phyloP scores from a whole-genome alignment of 2,329 filamentous ascomycete genomes.

The Stachybotrys echinatus region DNA sequence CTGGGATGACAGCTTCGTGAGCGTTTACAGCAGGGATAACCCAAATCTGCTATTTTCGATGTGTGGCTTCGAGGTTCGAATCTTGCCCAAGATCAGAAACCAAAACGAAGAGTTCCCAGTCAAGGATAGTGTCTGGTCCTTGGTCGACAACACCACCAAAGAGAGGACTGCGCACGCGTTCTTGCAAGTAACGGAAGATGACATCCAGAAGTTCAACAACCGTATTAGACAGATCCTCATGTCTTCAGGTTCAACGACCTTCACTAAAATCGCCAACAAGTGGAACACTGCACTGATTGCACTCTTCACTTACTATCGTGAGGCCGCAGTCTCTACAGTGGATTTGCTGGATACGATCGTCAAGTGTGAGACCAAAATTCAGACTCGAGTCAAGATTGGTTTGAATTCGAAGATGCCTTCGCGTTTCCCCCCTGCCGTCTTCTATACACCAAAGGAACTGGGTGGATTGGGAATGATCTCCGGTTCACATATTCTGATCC shows the following conservation, averaged over 20 bases:
- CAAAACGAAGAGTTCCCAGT: conserved; percentile 94
- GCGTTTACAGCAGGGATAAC: conserved; percentile 96
- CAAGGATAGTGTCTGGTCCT: conserved; percentile 97
- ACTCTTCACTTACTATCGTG: conserved; percentile 96
- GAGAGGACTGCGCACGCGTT: conserved; percentile 97
- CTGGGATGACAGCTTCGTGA: conserved; percentile 98
- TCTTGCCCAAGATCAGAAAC: conserved; percentile 91
- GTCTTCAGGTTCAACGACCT: conserved; percentile 98
- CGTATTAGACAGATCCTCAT: conserved; percentile 97
- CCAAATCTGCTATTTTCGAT: conserved; percentile 96
- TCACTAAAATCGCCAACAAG: conserved; percentile 99
- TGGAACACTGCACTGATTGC: conserved; percentile 98
- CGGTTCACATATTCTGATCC: conserved; percentile 94
- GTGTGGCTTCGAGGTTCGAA: conserved; percentile 95
- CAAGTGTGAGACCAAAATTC: conserved; percentile 99
- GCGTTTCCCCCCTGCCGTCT: conserved; percentile 94
- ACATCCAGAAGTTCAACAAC: conserved; percentile 99
- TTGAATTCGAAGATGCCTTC: conserved; percentile 99
- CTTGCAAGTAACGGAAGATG: conserved; percentile 94
- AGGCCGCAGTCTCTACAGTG: conserved; percentile 93
- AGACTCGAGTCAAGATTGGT: conserved; percentile 97
- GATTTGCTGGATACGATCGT: conserved; percentile 94
- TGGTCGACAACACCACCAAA: conserved; percentile 94
- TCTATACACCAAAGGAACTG: conserved; percentile 97
- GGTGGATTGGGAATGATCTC: conserved; percentile 99